A percentile compares a stretch with the other conserved stretches of the same genome.
phyloP scores from a whole-genome alignment of 306 rosid species.

The Aeschynomene evenia region DNA sequence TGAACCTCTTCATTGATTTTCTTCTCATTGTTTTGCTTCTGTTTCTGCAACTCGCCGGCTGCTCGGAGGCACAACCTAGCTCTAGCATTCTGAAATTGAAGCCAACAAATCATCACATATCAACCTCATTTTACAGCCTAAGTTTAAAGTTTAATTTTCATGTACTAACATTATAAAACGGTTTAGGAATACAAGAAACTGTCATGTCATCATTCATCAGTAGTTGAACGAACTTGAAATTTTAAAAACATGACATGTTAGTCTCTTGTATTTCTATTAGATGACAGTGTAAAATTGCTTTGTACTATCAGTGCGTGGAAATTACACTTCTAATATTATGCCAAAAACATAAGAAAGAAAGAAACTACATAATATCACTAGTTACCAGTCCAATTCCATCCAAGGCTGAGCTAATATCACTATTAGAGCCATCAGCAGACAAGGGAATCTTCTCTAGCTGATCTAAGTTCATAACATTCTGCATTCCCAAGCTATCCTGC shows the following conservation, averaged over 20 bases:
- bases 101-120: neutral
- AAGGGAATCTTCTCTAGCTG: constrained; percentile 46
- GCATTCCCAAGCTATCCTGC: constrained; percentile 37
- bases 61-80: constrained; percentile 71
- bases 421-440: constrained; percentile 30
- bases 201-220: too few species aligned
- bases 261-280: too few species aligned
- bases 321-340: neutral
- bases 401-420: constrained; percentile 36
- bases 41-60: constrained; percentile 56
- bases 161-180: too few species aligned
- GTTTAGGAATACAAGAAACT: too few species aligned
- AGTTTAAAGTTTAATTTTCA: neutral
- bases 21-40: constrained; percentile 36
- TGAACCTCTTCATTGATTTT: constrained; percentile 26
- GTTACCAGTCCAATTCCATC: constrained; percentile 73
- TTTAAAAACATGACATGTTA: too few species aligned
- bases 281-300: too few species aligned
- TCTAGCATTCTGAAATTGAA: constrained; percentile 51
- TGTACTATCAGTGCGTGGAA: too few species aligned
- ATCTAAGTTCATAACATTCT: constrained; percentile 35
- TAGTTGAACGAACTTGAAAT: too few species aligned
- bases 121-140: neutral
- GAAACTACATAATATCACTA: neutral
- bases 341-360: neutral